Evolutionary conservation across 2,329 filamentous ascomycete species (phyloP).

Genomic region (Fusarium sp.): DNA sequence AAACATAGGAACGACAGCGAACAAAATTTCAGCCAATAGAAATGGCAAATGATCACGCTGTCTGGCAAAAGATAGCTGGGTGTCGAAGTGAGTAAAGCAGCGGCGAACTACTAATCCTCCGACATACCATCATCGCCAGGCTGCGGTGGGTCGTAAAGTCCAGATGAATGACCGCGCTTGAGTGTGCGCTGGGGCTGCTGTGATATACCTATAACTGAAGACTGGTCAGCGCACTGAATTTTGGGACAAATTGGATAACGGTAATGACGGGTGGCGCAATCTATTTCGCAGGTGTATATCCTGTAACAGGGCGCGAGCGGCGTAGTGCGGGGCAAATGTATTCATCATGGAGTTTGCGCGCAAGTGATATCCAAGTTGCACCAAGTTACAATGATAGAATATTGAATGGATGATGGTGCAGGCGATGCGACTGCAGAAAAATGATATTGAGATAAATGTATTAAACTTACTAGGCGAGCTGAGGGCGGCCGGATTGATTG

Average conservation of each 20-base stretch:
- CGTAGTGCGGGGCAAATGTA: conserved; percentile 34
- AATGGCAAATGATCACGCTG: conserved; percentile 28
- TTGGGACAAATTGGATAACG: not conserved
- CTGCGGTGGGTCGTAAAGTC: conserved; percentile 66
- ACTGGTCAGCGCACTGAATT: conserved; percentile 47
- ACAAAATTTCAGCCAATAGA: conserved; percentile 30
- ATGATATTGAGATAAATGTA: conserved; percentile 21
- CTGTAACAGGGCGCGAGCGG: conserved; percentile 10
- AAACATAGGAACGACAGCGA: conserved; percentile 48
- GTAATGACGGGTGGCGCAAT: conserved; percentile 18
- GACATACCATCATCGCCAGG: conserved; percentile 81
- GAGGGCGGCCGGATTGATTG: conserved; percentile 90
- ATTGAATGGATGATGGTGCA: conserved; percentile 25
- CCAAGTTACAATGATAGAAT: not conserved
- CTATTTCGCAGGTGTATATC: conserved; percentile 12
- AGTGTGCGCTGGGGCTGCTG: conserved; percentile 73
- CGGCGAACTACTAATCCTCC: conserved; percentile 54
- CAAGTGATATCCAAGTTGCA: conserved; percentile 13
- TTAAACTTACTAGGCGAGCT: conserved; percentile 78
- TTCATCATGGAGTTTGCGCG: conserved; percentile 32
- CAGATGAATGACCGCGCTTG: conserved; percentile 85
- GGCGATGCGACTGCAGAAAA: conserved; percentile 34
- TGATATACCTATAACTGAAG: conserved; percentile 60
- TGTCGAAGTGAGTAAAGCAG: conserved; percentile 52
- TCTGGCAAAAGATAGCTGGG: conserved; percentile 37